Evolutionary conservation across 352 stramenopile genomes (phyloP).

Genomic region (Pythium sp.): DNA sequence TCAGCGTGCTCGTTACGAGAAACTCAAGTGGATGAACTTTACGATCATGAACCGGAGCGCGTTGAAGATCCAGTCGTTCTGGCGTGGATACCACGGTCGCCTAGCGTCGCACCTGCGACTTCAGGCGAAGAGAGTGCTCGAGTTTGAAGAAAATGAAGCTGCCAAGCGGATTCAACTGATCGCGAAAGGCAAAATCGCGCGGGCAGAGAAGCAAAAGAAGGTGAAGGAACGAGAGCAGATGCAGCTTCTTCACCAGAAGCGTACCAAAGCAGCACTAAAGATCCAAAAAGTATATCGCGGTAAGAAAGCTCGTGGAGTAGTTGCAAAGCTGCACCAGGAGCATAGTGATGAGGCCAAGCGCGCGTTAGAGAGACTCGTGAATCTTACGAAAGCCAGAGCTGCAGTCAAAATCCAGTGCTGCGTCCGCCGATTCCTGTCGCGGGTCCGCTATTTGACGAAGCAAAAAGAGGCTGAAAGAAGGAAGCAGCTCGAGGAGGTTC

Average conservation of each 20-base stretch:
- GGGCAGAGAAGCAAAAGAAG: slow-evolving; percentile 26
- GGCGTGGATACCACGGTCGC: slow-evolving; percentile 71
- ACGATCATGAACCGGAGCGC: slow-evolving; percentile 58
- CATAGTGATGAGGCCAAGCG: slow-evolving; percentile 45
- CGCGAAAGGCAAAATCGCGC: slow-evolving; percentile 50
- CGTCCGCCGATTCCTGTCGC: slow-evolving; percentile 49
- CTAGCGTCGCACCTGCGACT: slow-evolving; percentile 52
- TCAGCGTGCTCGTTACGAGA: slow-evolving; percentile 54
- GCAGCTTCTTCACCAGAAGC: slow-evolving; percentile 30
- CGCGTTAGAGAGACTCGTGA: slow-evolving; percentile 56
- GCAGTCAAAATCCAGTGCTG: slow-evolving; percentile 74
- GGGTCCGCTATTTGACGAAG: slow-evolving; percentile 28
- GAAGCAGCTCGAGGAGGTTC: slow-evolving; percentile 25
- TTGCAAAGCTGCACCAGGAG: slow-evolving; percentile 29
- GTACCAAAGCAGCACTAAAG: slow-evolving; percentile 35
- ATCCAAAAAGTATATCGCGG: slow-evolving; percentile 73
- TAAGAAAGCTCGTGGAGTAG: slow-evolving; percentile 40
- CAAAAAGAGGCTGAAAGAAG: slow-evolving; percentile 30
- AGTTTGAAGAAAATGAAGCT: slow-evolving; percentile 52
- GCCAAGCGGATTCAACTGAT: slow-evolving; percentile 61
- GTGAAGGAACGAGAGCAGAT: slow-evolving; percentile 24
- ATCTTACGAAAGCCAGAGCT: slow-evolving; percentile 52
- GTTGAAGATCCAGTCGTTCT: slow-evolving; percentile 73
- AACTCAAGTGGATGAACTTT: slow-evolving; percentile 68
- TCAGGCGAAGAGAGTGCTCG: slow-evolving; percentile 46